These are phyloP conservation scores for Camillea tinctor DNA, from an alignment of 2,329 filamentous ascomycete genomes.

Conservation along the genomic window DNA sequence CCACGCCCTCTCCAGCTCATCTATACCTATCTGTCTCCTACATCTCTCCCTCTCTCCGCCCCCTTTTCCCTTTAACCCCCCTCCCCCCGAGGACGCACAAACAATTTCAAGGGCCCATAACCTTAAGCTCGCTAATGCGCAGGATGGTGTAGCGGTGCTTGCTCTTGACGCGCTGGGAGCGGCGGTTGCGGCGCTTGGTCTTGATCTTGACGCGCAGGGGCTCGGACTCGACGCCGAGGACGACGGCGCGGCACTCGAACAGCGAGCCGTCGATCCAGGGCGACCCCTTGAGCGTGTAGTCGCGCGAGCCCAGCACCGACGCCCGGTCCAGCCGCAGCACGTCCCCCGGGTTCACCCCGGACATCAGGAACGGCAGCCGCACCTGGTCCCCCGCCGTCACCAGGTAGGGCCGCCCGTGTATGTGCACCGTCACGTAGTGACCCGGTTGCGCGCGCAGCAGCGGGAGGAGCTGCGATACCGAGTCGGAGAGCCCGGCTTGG, in stretches of 20 bases:
- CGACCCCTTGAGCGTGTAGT: slow-evolving; percentile 82
- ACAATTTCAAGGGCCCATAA: slow-evolving; percentile 36
- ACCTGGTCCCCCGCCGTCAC: slow-evolving; percentile 73
- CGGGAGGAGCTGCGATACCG: slow-evolving; percentile 56
- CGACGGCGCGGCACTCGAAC: slow-evolving; percentile 81
- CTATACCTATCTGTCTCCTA: too few species aligned
- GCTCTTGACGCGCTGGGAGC: slow-evolving; percentile 74
- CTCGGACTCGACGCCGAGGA: slow-evolving; percentile 81
- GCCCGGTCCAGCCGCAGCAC: slow-evolving; percentile 85
- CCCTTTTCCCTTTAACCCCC: background rate
- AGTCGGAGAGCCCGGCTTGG: slow-evolving; percentile 13
- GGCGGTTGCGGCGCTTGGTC: slow-evolving; percentile 74
- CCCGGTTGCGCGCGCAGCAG: slow-evolving; percentile 69
- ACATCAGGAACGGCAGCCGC: slow-evolving; percentile 78
- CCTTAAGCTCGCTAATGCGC: slow-evolving; percentile 76
- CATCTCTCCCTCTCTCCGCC: background rate
- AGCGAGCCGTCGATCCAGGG: slow-evolving; percentile 81
- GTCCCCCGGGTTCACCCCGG: slow-evolving; percentile 75
- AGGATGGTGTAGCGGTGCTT: slow-evolving; percentile 90
- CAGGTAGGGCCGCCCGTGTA: slow-evolving; percentile 78
- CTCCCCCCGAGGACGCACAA: too few species aligned
- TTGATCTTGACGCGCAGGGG: slow-evolving; percentile 76
- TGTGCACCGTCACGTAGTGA: slow-evolving; percentile 78
- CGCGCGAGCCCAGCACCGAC: slow-evolving; percentile 76
- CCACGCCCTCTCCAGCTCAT: too few species aligned